phyloP scores from a whole-genome alignment of 2,329 filamentous ascomycete genomes.

The Lasiodiplodia citricola region DNA sequence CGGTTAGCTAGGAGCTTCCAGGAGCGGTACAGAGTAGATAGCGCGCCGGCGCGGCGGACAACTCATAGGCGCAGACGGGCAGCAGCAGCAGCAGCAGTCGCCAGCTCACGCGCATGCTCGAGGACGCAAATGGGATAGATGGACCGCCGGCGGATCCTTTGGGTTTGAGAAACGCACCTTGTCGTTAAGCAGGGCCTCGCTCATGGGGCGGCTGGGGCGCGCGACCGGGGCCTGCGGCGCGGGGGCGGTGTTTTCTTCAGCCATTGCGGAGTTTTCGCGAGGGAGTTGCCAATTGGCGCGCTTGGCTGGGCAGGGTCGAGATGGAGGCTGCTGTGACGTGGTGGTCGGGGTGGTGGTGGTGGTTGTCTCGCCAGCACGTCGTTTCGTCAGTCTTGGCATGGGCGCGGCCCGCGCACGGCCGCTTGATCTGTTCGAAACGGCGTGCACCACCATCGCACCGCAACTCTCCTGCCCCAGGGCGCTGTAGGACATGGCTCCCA shows the following conservation, averaged over 20 bases:
- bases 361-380: slow-evolving; percentile 16
- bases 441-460: slow-evolving; percentile 19
- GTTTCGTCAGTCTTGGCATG: slow-evolving; percentile 25
- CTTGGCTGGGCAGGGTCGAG: neutral
- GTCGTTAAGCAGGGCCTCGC: slow-evolving; percentile 97
- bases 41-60: slow-evolving; percentile 1
- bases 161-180: slow-evolving; percentile 71
- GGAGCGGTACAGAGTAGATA: neutral
- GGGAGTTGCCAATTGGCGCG: slow-evolving; percentile 14
- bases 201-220: slow-evolving; percentile 79
- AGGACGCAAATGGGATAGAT: neutral
- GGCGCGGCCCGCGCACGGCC: slow-evolving; percentile 13
- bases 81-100: neutral
- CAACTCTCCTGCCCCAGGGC: slow-evolving; percentile 25
- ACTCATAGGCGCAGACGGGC: neutral
- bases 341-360: slow-evolving; percentile 7
- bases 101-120: neutral
- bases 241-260: slow-evolving; percentile 58
- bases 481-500: slow-evolving; percentile 26
- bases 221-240: slow-evolving; percentile 69
- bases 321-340: slow-evolving; percentile 11
- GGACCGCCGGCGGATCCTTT: neutral
- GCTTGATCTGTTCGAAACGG: slow-evolving; percentile 24
- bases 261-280: slow-evolving; percentile 50
- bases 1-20: slow-evolving; percentile 19